Evolutionary conservation across 116 monocot genomes (phyloP).

Genomic region (Dioscorea cayenensis): DNA sequence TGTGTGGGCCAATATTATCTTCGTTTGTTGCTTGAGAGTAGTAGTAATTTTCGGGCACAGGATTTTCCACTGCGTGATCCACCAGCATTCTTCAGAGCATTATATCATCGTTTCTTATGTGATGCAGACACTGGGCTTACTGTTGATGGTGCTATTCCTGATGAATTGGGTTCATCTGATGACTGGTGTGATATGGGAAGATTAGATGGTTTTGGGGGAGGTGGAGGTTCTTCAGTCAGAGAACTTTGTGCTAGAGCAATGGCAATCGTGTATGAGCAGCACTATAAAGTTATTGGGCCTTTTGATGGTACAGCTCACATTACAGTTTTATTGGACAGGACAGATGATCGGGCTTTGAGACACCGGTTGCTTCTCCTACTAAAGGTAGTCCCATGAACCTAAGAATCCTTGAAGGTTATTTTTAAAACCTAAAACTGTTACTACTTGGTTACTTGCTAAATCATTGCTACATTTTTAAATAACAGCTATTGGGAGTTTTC

Average conservation of each 20-base stretch:
- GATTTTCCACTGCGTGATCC: constrained; percentile 98
- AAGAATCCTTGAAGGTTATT: background rate
- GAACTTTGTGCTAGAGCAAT: constrained; percentile 99
- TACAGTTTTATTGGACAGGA: constrained; percentile 98
- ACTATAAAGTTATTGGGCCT: constrained; percentile 81
- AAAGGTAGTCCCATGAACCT: constrained; percentile 48
- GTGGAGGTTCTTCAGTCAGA: constrained; percentile 92
- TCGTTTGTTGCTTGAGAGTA: constrained; percentile 85
- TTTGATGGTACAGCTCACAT: constrained; percentile 99
- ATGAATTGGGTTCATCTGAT: constrained; percentile 93
- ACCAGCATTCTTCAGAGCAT: constrained; percentile 89
- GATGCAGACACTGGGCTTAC: constrained; percentile 97
- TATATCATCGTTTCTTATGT: constrained; percentile 97
- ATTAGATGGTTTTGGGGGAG: constrained; percentile 99
- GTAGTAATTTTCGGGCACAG: constrained; percentile 65
- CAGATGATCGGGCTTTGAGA: constrained; percentile 84
- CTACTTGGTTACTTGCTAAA: background rate
- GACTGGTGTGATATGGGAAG: constrained; percentile 99
- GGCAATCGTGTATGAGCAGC: constrained; percentile 97
- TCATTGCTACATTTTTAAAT: background rate
- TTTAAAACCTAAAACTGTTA: background rate
- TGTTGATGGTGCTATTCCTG: constrained; percentile 94
- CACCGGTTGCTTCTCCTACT: constrained; percentile 82
- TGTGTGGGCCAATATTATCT: constrained; percentile 99
- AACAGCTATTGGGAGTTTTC: background rate